Evolutionary conservation across 2,329 filamentous ascomycete species (phyloP), one percentile per base, ranked within the genome.

Genomic region (Mariannaea elegans): DNA sequence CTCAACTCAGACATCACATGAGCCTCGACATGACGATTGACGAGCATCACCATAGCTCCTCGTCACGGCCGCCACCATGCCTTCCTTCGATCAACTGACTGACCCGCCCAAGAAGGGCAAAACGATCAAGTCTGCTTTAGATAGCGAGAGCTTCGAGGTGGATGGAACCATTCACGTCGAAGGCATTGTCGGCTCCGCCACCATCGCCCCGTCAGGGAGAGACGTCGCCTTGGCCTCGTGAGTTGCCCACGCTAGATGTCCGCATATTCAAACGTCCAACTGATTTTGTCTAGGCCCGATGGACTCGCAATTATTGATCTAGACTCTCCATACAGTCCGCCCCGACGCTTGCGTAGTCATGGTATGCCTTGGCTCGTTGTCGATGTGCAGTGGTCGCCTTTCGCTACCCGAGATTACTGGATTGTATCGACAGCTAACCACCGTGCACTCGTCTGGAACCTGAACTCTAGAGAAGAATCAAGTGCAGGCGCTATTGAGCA

Each of bases 371-470:
- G 94, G 93, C 88, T 97, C 50, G 94, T 97, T 5, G 93, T 94
- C 10, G 94, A 97, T 76, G 94, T 97, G 27, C 94, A 97, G 76
- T 97, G 94, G 94, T 97, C 93, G 10, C 94, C 94, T 1, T 97
- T 97, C 74, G 91, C 94, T 12, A 87, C 86, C 18, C 87, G 94
- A 46, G 92, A 97, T 74, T 94, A 94, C 71, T 97, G 94, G 94
- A 90, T 97, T 16, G 92, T 93, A 32, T 97, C 93, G 59, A 97
- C 94, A 1, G 94, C 93, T 16, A 97, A 97, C 74, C 94, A 97
- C 75, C 93, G 95, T 68, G 95, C 94, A 18, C 82, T 97, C 49
- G 92, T 97, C 18, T 97, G 93, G 93, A 97, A 97, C 74, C 81
- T 97, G 61, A 92, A 90, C 65, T 84, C 93, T 73, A 84, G 87